Conservation (phyloP, 371 early-diverging fungal genomes). For the Furculomyces boomerangus region DNA sequence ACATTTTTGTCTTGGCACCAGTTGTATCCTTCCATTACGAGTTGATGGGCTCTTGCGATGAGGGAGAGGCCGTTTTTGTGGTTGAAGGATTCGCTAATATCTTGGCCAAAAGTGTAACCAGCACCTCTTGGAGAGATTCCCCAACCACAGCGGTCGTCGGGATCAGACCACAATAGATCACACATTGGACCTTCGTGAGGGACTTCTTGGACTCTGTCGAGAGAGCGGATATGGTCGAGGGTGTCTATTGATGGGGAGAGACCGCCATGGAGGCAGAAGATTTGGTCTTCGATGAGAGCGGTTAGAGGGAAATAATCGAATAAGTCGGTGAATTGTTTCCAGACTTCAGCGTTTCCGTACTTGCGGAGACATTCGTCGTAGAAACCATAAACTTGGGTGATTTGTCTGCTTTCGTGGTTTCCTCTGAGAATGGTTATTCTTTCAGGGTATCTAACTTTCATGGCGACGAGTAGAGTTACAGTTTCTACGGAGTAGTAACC, state of each 20-base stretch:
- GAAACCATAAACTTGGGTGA: slow-evolving; percentile 99
- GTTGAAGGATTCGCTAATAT: slow-evolving; percentile 88
- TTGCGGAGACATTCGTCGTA: slow-evolving; percentile 99
- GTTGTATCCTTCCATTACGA: slow-evolving; percentile 98
- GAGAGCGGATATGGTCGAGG: slow-evolving; percentile 89
- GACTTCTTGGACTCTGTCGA: slow-evolving; percentile 96
- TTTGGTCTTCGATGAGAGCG: slow-evolving; percentile 84
- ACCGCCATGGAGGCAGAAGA: slow-evolving; percentile 99
- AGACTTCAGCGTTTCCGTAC: slow-evolving; percentile 96
- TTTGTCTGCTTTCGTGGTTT: slow-evolving; percentile 98
- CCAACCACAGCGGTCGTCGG: slow-evolving; percentile 96
- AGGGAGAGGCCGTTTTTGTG: slow-evolving; percentile 92
- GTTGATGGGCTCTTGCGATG: slow-evolving; percentile 98
- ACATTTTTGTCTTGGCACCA: slow-evolving; percentile 97
- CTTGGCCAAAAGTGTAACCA: slow-evolving; percentile 96
- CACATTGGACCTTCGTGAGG: slow-evolving; percentile 99
- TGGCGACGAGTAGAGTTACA: slow-evolving; percentile 83
- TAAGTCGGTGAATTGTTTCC: slow-evolving; percentile 96
- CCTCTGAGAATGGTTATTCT: slow-evolving; percentile 97
- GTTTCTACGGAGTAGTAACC: slow-evolving; percentile 99
- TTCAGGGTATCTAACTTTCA: slow-evolving; percentile 91
- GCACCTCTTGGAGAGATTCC: slow-evolving; percentile 98
- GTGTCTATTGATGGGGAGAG: slow-evolving; percentile 94
- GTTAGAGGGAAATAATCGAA: slow-evolving; percentile 98
- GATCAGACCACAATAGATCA: slow-evolving; percentile 86